Conservation (phyloP, 768 basidiomycete species). For the Suillus discolor region DNA sequence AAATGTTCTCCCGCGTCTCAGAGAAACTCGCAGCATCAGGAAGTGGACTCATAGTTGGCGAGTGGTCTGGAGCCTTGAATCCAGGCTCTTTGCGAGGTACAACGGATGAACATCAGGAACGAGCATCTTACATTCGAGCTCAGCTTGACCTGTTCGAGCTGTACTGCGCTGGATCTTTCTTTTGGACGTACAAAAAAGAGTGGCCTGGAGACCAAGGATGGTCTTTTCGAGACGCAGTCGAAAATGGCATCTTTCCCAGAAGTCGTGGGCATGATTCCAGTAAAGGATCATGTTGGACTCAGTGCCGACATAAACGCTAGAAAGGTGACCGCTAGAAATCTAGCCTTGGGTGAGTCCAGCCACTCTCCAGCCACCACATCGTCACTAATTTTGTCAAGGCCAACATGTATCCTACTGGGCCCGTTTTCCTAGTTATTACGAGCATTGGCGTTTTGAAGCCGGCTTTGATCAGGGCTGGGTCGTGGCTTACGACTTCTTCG, state of each 20-base stretch:
- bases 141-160: constrained; percentile 68
- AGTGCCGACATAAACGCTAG: constrained; percentile 22
- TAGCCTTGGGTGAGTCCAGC: constrained; percentile 35
- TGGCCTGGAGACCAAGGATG: constrained; percentile 69
- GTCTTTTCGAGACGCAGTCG: constrained; percentile 68
- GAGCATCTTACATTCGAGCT: constrained; percentile 56
- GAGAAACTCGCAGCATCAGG: constrained; percentile 38
- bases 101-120: constrained; percentile 42
- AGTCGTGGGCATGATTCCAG: constrained; percentile 45
- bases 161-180: constrained; percentile 74
- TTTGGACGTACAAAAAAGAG: constrained; percentile 84
- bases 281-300: constrained; percentile 19
- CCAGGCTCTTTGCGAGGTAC: constrained; percentile 57
- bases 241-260: constrained; percentile 65
- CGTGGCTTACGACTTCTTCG: constrained; percentile 62
- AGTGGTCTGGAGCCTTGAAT: constrained; percentile 80
- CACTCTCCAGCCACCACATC: constrained; percentile 18
- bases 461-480: constrained; percentile 77
- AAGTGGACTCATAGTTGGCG: constrained; percentile 68
- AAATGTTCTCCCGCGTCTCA: constrained; percentile 42
- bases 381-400: constrained; percentile 27
- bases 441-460: constrained; percentile 67
- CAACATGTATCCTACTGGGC: constrained; percentile 46
- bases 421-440: constrained; percentile 55
- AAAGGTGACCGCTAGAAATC: constrained; percentile 31